phyloP scores from a whole-genome alignment of 257 asterid genomes.

The Capsicum chinense region DNA sequence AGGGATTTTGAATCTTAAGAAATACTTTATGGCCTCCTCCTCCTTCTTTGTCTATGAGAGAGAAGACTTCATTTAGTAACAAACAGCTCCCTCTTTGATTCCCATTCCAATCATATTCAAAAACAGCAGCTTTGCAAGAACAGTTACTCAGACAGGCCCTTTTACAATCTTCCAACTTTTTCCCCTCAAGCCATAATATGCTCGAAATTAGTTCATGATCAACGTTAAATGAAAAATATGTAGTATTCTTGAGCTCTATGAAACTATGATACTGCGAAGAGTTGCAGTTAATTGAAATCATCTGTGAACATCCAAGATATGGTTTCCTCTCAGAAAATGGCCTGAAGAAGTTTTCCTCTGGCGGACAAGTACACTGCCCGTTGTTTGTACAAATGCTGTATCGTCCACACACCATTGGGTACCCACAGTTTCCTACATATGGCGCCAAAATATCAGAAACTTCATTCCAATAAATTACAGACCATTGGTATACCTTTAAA shows the following conservation, averaged over 20 bases:
- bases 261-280: background rate
- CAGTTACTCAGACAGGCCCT: constrained; percentile 24
- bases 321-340: background rate
- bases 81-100: background rate
- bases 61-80: constrained; percentile 24
- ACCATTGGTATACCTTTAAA: background rate
- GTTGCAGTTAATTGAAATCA: background rate
- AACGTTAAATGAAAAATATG: background rate
- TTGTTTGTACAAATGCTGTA: background rate
- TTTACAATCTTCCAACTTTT: constrained; percentile 20
- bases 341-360: background rate
- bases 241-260: background rate
- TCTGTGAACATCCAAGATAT: background rate
- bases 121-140: constrained; percentile 29
- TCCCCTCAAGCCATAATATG: background rate
- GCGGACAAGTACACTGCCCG: constrained; percentile 18
- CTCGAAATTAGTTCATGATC: background rate
- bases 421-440: background rate
- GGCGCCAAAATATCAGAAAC: background rate
- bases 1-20: constrained; percentile 24
- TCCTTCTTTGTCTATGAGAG: background rate
- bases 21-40: background rate
- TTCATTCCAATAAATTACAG: background rate
- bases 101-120: background rate
- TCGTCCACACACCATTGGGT: constrained; percentile 25